These are phyloP conservation scores for Verticillium nubilum DNA, from an alignment of 2,329 filamentous ascomycete species.

Conservation along the genomic window DNA sequence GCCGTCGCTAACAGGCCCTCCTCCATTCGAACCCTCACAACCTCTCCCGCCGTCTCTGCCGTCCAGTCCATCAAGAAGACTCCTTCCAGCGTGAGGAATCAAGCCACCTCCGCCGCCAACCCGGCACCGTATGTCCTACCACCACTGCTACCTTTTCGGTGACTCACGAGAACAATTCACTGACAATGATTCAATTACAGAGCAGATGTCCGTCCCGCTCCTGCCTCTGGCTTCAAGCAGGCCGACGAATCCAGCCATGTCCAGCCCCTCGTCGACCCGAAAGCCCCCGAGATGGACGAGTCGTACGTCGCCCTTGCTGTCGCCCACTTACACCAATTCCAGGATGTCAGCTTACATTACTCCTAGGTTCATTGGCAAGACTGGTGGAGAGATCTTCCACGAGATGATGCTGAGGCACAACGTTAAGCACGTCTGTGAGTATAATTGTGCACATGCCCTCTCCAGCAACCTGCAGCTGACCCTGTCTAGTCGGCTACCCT, in stretches of 20 bases:
- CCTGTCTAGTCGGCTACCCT: conserved; percentile 68
- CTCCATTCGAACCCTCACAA: conserved; percentile 31
- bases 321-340: conserved; percentile 6
- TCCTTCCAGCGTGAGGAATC: conserved; percentile 36
- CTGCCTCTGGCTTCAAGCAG: conserved; percentile 57
- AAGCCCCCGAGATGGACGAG: conserved; percentile 66
- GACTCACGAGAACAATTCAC: conserved; percentile 13
- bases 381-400: conserved; percentile 93
- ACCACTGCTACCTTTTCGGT: conserved; percentile 11
- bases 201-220: conserved; percentile 52
- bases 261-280: conserved; percentile 60
- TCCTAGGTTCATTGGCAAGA: conserved; percentile 82
- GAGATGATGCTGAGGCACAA: conserved; percentile 96
- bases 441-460: neutral
- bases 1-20: conserved; percentile 23
- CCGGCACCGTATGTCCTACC: conserved; percentile 46
- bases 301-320: conserved; percentile 52
- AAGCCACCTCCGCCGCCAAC: conserved; percentile 42
- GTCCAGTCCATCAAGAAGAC: conserved; percentile 32
- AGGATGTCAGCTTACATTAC: conserved; percentile 1
- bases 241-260: conserved; percentile 52
- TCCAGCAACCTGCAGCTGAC: conserved; percentile 4
- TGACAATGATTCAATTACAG: conserved; percentile 11
- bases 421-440: conserved; percentile 92
- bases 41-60: conserved; percentile 29